Conservation (phyloP, 2,329 filamentous ascomycete genomes). For the Paraphoma sp. region DNA sequence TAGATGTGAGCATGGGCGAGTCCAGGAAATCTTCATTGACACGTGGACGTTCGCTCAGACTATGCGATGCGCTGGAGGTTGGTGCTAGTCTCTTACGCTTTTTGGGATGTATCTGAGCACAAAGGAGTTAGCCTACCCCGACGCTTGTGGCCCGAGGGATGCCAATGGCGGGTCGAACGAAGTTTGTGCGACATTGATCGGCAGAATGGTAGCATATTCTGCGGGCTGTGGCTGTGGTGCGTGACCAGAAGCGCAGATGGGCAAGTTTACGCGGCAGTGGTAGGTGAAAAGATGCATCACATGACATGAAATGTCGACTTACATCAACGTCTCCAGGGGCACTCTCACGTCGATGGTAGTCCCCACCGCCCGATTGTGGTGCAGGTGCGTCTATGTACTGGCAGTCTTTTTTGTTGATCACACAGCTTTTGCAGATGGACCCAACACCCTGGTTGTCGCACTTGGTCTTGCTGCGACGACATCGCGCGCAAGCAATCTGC, state of each 20-base stretch:
- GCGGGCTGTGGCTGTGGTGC: no score
- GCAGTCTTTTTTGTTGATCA: constrained; percentile 74
- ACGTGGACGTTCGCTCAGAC: constrained; percentile 52
- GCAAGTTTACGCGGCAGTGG: no score
- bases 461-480: constrained; percentile 83
- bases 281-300: neutral
- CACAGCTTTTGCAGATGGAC: constrained; percentile 76
- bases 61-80: constrained; percentile 28
- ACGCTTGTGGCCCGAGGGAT: no score
- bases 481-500: constrained; percentile 78
- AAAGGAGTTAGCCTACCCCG: constrained; percentile 1
- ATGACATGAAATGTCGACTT: constrained; percentile 10
- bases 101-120: constrained; percentile 18
- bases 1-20: constrained; percentile 65
- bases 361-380: constrained; percentile 29
- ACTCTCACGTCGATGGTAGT: constrained; percentile 52
- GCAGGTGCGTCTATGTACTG: constrained; percentile 66
- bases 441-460: constrained; percentile 79
- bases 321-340: constrained; percentile 29
- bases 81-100: constrained; percentile 47
- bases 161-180: neutral
- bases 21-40: constrained; percentile 65
- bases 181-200: neutral
- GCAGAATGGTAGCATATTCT: no score
- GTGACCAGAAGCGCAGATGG: no score